Evolutionary conservation across 202 grass and related monocot species (phyloP).

Genomic region (Saccharum hybrid): DNA sequence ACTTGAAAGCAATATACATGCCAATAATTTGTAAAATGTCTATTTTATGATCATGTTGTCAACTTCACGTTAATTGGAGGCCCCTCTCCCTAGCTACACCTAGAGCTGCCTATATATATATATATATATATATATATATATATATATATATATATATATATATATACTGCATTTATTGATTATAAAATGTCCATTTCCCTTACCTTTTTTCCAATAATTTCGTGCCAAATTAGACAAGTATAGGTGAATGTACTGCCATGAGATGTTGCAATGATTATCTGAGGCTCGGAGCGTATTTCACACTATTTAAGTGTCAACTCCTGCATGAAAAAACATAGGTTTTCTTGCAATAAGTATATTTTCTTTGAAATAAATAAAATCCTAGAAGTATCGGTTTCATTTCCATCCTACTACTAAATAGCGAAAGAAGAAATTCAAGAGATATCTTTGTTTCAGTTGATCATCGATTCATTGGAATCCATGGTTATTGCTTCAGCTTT

Average conservation of each 20-base stretch:
- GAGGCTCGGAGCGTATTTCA: neutral
- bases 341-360: neutral
- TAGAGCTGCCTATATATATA: neutral
- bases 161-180: neutral
- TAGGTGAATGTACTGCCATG: neutral
- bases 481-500: too few relatives aligned
- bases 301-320: neutral
- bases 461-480: too few relatives aligned
- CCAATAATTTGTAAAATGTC: slow-evolving; percentile 22
- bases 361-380: neutral
- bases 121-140: too few relatives aligned
- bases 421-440: neutral
- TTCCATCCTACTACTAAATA: neutral
- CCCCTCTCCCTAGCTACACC: slow-evolving; percentile 22
- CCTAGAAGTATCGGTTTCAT: neutral
- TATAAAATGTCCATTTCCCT: neutral
- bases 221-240: neutral
- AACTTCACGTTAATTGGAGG: slow-evolving; percentile 31
- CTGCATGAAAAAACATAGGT: neutral
- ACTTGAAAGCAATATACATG: slow-evolving; percentile 17
- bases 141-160: too few relatives aligned
- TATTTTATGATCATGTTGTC: slow-evolving; percentile 27
- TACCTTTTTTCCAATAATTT: neutral
- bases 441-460: too few relatives aligned
- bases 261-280: neutral